Evolutionary conservation across 768 basidiomycete genomes (phyloP), one percentile per base, ranked within the genome.

Genomic region (Boletus rex-veris): DNA sequence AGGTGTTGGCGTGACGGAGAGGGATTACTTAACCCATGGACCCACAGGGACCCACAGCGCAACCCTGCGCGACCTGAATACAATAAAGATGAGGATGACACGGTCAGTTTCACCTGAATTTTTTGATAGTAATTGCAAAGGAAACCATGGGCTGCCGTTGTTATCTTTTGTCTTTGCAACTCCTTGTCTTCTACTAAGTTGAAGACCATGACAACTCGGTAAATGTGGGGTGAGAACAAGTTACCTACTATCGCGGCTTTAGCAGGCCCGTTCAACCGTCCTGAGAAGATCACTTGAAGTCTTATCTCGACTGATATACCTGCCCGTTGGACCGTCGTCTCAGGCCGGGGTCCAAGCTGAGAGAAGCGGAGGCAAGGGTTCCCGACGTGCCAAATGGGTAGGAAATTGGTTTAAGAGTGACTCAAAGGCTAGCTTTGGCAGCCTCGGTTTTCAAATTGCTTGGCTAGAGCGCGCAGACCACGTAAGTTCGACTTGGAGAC

Each of bases 1-100:
- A 59, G 47, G 45, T 21, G 33, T 11, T 26, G 36, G n/a, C n/a
- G n/a, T n/a, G 45, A 45, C 14, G 45, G 16, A 39, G 47, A 50
- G 15, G 24, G 14, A 43, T 10, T n/a, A n/a, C n/a, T 26, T 37
- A 31, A 37, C 33, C 18, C 44, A 24, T 42, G 64, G 60, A 59
- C 60, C 65, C 10, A 67, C 63, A 59, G 18, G 53, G 65, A 56
- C 63, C 62, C 52, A 64, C 64, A 62, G 15, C 37, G 37, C 35
- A 36, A 36, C 35, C 1, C 7, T 28, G 28, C 2, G 37, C 45
- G 28, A 62, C 59, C 48, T 45, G 42, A 55, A 42, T 44, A 65
- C 52, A 67, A 65, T 50, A 57, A 50, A 40, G 36, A 15, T 30
- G 30, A 48, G 37, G 12, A 37, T 16, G 15, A 49, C 41, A 12